phyloP scores from a whole-genome alignment of 2,329 filamentous ascomycete genomes.

The Cladosporium sphaerospermum region DNA sequence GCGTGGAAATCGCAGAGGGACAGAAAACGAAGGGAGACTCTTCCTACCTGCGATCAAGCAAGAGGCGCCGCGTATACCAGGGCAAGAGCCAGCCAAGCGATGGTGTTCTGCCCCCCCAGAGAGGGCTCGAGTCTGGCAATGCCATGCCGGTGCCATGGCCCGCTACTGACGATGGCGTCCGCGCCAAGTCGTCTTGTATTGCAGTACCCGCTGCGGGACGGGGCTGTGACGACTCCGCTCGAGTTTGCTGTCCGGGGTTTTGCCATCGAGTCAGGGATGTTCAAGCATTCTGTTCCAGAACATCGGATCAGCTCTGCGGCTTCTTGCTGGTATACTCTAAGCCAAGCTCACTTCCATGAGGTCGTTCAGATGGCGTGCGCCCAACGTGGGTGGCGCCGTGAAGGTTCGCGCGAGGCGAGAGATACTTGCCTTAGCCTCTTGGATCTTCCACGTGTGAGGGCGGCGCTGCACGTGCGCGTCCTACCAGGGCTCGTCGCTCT shows the following conservation, averaged over 20 bases:
- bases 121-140: slow-evolving; percentile 2
- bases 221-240: neutral
- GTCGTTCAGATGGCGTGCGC: neutral
- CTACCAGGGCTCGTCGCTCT: too few relatives aligned
- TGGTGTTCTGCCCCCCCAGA: slow-evolving; percentile 1
- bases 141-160: slow-evolving; percentile 9
- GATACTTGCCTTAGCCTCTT: too few relatives aligned
- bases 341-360: neutral
- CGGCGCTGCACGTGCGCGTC: too few relatives aligned
- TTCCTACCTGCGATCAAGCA: slow-evolving; percentile 2
- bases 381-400: slow-evolving; percentile 6
- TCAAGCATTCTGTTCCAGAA: neutral
- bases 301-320: neutral
- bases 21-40: neutral
- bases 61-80: slow-evolving; percentile 1
- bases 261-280: neutral
- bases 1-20: neutral
- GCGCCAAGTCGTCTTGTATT: slow-evolving; percentile 10
- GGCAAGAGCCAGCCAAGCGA: neutral
- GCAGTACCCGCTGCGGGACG: slow-evolving; percentile 1
- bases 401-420: neutral
- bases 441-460: too few relatives aligned
- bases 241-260: neutral
- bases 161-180: slow-evolving; percentile 7
- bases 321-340: too few relatives aligned